Conservation (phyloP, 225 moss, liverwort and hornwort species). For the Thuidium tamariscinum region DNA sequence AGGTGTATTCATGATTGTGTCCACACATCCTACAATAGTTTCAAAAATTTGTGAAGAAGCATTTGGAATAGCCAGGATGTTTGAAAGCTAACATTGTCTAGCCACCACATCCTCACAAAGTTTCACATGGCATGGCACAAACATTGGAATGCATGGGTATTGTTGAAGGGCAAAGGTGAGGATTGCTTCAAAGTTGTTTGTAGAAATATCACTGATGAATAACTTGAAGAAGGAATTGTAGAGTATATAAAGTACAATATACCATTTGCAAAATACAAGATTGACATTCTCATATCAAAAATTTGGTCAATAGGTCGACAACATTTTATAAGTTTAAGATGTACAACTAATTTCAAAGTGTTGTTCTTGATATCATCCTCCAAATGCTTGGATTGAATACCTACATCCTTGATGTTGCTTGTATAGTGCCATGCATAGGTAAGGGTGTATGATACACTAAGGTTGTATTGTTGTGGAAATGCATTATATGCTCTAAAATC, state of each 20-base stretch:
- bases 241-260: accelerated
- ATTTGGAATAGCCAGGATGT: background rate
- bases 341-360: no score
- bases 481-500: no score
- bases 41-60: background rate
- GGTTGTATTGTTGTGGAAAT: no score
- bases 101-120: background rate
- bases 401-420: no score
- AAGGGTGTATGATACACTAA: no score
- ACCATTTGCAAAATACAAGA: background rate
- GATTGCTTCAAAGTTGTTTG: background rate
- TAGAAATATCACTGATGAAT: accelerated
- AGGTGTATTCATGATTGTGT: background rate
- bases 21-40: accelerated
- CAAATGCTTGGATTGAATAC: no score
- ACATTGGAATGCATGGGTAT: background rate
- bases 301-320: accelerated
- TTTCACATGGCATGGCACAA: background rate
- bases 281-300: background rate
- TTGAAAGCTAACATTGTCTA: accelerated
- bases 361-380: no score
- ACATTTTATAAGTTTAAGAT: background rate
- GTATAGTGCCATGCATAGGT: no score
- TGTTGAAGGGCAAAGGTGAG: background rate
- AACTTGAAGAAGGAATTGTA: background rate